Base-by-base conservation (phyloP, 2,329 filamentous ascomycete species). In the Colletotrichum spinosum region DNA sequence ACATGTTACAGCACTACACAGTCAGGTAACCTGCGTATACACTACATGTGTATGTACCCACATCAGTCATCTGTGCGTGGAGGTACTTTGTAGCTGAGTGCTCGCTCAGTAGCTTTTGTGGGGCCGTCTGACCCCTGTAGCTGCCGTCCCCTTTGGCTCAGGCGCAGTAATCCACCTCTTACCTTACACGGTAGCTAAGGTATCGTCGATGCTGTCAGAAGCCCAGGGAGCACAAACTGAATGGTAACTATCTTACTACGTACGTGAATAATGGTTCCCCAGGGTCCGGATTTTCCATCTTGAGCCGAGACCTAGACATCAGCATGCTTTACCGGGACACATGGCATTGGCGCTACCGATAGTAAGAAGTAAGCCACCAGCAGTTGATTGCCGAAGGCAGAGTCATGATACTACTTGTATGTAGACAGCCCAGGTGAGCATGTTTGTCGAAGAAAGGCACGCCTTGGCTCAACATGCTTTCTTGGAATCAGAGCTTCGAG, bases 81-180 rank as follows among this genome's bases (percentile, higher is more conserved):
- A 25, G 25, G 25, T 25, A 25, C 25, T 25, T 25, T 25, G 25
- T 4, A 4, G 25, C 25, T 25, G 25, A 25, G 25, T 25, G 25
- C 25, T 4, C 25, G 25, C 25, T 25, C 4, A 17, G 17, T 17
- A 17, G 17, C 17, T 17, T 17, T 17, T 17, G 17, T 17, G 17
- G 17, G 17, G 17, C 17, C 17, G 17, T 17, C 17, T 37, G 25
- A 46, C 51, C 62, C 62, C 57, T 62, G 58, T 50, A 45, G 37
- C 55, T 60, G 12, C 46, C 42, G 25, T 44, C 39, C 41, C 41
- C 41, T 52, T 45, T 52, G 45, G 51, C 39, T 55, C 45, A 50
- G 25, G 50, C 45, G 53, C 35, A 6, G 33, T 51, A 45, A 49
- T 39, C 37, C 38, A 15, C 49, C 12, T n/a, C 15, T 12, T 37